Evolutionary conservation across 1,139 yeast genomes (phyloP).

Genomic region (Blastobotrys apis): DNA sequence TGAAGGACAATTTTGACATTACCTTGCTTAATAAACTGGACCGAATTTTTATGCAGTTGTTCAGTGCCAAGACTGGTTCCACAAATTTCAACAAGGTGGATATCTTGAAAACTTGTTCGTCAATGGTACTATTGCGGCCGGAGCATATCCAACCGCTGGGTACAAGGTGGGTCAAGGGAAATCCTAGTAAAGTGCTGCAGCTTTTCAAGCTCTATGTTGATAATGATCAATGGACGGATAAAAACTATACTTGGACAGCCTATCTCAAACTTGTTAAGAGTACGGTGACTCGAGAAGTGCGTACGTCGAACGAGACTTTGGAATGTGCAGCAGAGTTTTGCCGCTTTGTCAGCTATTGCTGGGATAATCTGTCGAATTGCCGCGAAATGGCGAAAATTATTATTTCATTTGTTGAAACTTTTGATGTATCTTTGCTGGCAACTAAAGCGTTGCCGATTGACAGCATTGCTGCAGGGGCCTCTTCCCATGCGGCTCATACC

Average conservation of each 20-base stretch:
- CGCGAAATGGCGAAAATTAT: conserved; percentile 5
- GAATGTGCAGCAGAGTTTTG: conserved; percentile 22
- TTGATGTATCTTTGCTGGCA: not conserved
- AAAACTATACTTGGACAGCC: conserved; percentile 14
- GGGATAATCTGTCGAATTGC: conserved; percentile 5
- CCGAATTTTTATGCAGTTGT: not conserved
- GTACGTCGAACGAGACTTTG: conserved; percentile 23
- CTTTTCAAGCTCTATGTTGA: conserved; percentile 10
- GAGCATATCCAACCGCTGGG: conserved; percentile 6
- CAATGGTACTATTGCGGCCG: too few relatives aligned
- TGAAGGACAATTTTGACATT: not conserved
- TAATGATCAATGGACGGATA: conserved; percentile 13
- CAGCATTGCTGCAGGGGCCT: not conserved
- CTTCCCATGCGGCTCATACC: too few relatives aligned
- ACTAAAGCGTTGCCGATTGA: conserved; percentile 1
- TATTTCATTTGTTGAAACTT: conserved; percentile 5
- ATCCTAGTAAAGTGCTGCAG: not conserved
- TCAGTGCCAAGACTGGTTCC: not conserved
- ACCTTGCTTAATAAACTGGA: not conserved
- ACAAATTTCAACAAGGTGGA: too few relatives aligned
- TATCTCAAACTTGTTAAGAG: conserved; percentile 16
- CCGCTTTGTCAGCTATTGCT: conserved; percentile 17
- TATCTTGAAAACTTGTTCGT: too few relatives aligned
- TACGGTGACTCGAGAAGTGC: conserved; percentile 23
- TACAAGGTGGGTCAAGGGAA: conserved; percentile 6